phyloP scores from a whole-genome alignment of 805 yeast species.

The Spathaspora arborariae region DNA sequence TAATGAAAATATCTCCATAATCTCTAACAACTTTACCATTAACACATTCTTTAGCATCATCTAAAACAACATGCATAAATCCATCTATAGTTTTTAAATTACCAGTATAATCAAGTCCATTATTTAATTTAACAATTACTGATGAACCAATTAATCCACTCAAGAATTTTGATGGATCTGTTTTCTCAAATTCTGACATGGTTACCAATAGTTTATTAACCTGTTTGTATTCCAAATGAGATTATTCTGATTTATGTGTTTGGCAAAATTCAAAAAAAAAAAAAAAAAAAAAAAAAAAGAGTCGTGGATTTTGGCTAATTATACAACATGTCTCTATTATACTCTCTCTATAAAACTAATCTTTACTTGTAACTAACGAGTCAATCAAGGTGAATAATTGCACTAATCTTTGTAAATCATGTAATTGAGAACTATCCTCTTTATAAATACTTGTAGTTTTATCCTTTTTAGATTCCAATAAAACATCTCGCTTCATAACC shows the following conservation, averaged over 20 bases:
- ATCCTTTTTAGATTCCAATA: conserved; percentile 22
- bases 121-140: conserved; percentile 79
- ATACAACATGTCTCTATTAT: background rate
- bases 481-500: conserved; percentile 55
- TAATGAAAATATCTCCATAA: conserved; percentile 77
- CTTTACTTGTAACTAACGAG: conserved; percentile 28
- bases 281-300: background rate
- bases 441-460: conserved; percentile 12
- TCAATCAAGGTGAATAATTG: conserved; percentile 52
- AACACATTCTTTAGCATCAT: conserved; percentile 65
- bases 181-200: conserved; percentile 21
- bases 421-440: conserved; percentile 24
- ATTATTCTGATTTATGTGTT: background rate
- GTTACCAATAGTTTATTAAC: background rate
- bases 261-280: background rate
- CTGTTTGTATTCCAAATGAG: background rate
- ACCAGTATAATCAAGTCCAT: conserved; percentile 76
- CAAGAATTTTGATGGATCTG: conserved; percentile 75
- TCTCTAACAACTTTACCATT: conserved; percentile 42
- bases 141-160: conserved; percentile 73
- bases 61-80: conserved; percentile 90
- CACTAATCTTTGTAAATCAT: conserved; percentile 50
- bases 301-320: conserved; percentile 1
- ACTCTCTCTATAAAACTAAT: background rate
- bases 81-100: conserved; percentile 88